Percentiles rank a stretch among this genome's conserved stretches.
Conservation (phyloP, 2,329 filamentous ascomycete species). For the Fusarium euwallaceae region DNA sequence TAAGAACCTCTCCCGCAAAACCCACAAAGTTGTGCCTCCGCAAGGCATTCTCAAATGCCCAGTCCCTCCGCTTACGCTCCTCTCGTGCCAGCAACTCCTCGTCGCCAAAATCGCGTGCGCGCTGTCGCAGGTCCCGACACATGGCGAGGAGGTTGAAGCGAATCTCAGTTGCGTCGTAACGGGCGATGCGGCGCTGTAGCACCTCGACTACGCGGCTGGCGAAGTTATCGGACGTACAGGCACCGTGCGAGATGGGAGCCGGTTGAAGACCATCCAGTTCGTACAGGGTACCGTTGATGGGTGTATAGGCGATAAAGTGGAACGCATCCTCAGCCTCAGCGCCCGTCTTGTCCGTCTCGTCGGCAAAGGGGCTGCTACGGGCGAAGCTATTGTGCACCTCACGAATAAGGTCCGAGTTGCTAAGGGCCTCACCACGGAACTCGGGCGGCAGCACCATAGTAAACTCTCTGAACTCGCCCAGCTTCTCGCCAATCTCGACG, state of each 20-base stretch:
- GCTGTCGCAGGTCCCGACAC: slow-evolving; percentile 83
- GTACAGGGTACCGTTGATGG: slow-evolving; percentile 84
- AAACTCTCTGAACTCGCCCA: slow-evolving; percentile 88
- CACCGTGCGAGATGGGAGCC: slow-evolving; percentile 89
- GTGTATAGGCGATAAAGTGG: slow-evolving; percentile 97
- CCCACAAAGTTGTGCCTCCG: slow-evolving; percentile 96
- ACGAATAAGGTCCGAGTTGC: slow-evolving; percentile 76
- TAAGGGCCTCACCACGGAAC: slow-evolving; percentile 71
- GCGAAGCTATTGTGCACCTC: slow-evolving; percentile 93
- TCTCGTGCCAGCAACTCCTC: slow-evolving; percentile 81
- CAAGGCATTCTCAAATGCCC: slow-evolving; percentile 96
- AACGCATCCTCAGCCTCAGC: slow-evolving; percentile 86
- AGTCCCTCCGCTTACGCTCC: slow-evolving; percentile 85
- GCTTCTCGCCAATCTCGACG: slow-evolving; percentile 78
- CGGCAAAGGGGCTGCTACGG: slow-evolving; percentile 87
- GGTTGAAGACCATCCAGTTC: slow-evolving; percentile 96
- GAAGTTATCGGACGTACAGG: slow-evolving; percentile 79
- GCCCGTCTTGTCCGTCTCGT: slow-evolving; percentile 80
- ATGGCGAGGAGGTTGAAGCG: slow-evolving; percentile 96
- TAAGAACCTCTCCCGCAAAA: slow-evolving; percentile 90
- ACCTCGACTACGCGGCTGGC: slow-evolving; percentile 87
- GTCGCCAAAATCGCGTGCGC: slow-evolving; percentile 87
- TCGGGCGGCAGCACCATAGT: slow-evolving; percentile 85
- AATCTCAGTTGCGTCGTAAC: slow-evolving; percentile 90
- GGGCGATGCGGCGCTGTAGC: slow-evolving; percentile 82